Base-by-base conservation (phyloP, 352 stramenopile genomes). In the Phytophthora fragariaefolia region DNA sequence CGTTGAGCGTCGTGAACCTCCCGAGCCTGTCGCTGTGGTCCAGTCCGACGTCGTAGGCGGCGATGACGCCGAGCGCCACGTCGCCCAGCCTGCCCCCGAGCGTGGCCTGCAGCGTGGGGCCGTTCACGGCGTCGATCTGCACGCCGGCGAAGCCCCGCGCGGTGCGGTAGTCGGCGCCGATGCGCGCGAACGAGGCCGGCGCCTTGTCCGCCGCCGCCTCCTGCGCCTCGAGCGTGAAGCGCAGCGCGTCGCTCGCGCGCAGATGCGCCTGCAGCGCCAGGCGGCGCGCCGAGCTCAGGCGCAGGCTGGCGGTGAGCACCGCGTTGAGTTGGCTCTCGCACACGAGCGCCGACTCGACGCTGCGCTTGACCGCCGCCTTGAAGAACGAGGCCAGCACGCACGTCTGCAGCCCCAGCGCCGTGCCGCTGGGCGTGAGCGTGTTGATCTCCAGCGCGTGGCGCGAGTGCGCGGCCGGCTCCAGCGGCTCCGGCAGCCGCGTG, bases 91-190 rank as follows among this genome's bases (percentile, higher is more conserved):
- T 78, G 0, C 71, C 82, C 26, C 83, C 83, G 30, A 82, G 52
- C 22, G 83, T 90, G 4, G 74, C 82, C 50, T 92, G 71, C 26
- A 93, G 62, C 38, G 85, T 93, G 15, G 85, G 85, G 5, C 85
- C 85, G 71, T 93, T 93, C 1, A 93, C 85, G 10, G 83, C 83
- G 56, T 93, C 85, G 49, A 93, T 90, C 59, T 90, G 90, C 24
- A 77, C 77, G 20, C 82, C 85, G 13, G 74, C 82, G 56, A 92
- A 92, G 0, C 80, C 18, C 20, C 50, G 48, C 1, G 27, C 34
- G 32, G 82, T 74, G 48, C 76, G 81, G 61, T 90, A 90, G 57
- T 91, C 82, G 49, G 76, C 87, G 24, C 85, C 85, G 40, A 93
- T 88, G 23, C 79, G 83, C 23, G 85, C 85, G 63, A 92, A 92